Base-by-base conservation (phyloP, 2,329 filamentous ascomycete genomes). In the Colletotrichum filicis region DNA sequence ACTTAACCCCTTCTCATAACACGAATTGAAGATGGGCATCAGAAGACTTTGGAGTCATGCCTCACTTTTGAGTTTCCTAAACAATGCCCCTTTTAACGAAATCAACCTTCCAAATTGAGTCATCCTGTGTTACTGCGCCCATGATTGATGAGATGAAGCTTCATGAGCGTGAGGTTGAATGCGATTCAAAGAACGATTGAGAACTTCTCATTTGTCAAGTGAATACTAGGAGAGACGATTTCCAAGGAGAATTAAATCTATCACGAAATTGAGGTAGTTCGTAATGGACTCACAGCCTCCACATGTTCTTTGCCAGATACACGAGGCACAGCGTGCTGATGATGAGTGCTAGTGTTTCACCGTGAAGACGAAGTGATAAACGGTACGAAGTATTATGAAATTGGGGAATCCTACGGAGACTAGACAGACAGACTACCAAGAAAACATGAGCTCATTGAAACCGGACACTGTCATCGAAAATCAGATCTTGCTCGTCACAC, bases 401-500 rank as follows among this genome's bases (percentile, higher is more conserved):
- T 22, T 49, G 42, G 19, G 42, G 19, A 49, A 49, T n/a, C 42
- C 19, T 49, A 4, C 19, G 19, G 42, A 49, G n/a, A 32, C 57
- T n/a, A 26, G 7, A 26, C 1, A 8, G 12, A 60, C 11, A 4
- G 22, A 42, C 16, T 6, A 2, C 42, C 4, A n/a, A 62, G n/a
- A 8, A 19, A 61, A 19, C 26, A 19, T n/a, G 5, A 53, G 11
- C 16, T 22, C 26, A 62, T 5, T 8, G 28, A 14, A 4, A 26
- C 4, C 14, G 28, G 7, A 7, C 6, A 5, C 5, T 22, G 12
- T 59, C 5, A n/a, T n/a, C 14, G 1, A n/a, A 28, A 28, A 59
- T 46, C 24, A 67, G 12, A 73, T 49, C 3, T 74, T 75, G 12
- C 55, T 53, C 28, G 67, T 75, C 0, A 77, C 72, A 9, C 83